Evolutionary conservation across 345 rosid species (phyloP).

Genomic region (Lagerstroemia speciosa): DNA sequence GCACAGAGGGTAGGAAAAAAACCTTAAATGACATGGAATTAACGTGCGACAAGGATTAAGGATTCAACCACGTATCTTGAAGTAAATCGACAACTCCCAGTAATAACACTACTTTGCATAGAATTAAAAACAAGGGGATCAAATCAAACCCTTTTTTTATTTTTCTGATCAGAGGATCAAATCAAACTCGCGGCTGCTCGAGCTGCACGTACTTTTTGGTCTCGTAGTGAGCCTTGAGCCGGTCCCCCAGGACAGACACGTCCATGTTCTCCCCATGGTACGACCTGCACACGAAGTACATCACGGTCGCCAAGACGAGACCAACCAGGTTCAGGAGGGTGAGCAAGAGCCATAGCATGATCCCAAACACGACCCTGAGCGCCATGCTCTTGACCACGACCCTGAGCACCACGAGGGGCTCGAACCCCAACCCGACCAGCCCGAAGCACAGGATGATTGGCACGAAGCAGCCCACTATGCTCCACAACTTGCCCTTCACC

Average conservation of each 20-base stretch:
- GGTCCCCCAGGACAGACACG: not conserved
- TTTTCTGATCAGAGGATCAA: too few species aligned
- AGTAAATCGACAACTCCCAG: too few species aligned
- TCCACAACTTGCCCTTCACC: constrained; percentile 34
- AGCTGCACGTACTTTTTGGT: not conserved
- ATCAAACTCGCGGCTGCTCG: not conserved
- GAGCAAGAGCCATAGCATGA: not conserved
- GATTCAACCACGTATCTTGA: too few species aligned
- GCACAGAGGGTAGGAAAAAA: too few species aligned
- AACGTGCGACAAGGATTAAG: too few species aligned
- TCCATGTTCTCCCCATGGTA: not conserved
- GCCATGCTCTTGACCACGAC: not conserved
- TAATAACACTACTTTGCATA: too few species aligned
- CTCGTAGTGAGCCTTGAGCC: not conserved
- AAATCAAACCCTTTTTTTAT: too few species aligned
- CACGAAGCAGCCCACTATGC: constrained; percentile 8
- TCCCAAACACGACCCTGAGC: not conserved
- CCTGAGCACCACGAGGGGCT: constrained; percentile 16
- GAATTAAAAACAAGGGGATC: too few species aligned
- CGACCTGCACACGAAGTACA: constrained; percentile 3
- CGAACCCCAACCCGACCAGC: constrained; percentile 5
- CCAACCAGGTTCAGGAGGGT: not conserved
- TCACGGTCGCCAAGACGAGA: not conserved
- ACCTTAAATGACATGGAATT: too few species aligned
- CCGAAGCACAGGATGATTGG: constrained; percentile 2